These are phyloP conservation scores for Penicillium sp. DNA, from an alignment of 2,329 filamentous ascomycete species.

Conservation along the genomic window DNA sequence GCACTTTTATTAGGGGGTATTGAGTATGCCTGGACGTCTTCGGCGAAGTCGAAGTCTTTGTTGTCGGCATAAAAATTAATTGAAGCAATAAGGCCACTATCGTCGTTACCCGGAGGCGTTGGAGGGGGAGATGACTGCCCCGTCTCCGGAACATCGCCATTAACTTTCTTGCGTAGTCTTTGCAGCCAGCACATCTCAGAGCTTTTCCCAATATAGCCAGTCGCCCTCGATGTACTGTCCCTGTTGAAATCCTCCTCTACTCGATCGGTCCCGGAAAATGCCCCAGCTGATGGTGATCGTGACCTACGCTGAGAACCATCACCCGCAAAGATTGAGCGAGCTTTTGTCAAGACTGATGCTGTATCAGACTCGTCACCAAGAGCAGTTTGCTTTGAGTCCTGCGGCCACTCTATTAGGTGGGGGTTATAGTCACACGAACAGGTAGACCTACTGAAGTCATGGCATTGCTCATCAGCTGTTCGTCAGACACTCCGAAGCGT, in stretches of 20 bases:
- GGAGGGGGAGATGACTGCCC: constrained; percentile 26
- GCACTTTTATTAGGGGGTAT: constrained; percentile 37
- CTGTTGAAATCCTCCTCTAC: constrained; percentile 43
- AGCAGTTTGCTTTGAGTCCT: constrained; percentile 14
- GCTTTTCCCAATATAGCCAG: constrained; percentile 42
- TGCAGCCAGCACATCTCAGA: constrained; percentile 46
- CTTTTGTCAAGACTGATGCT: constrained; percentile 14
- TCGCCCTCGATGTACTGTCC: constrained; percentile 34
- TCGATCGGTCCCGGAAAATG: constrained; percentile 36
- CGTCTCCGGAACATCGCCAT: constrained; percentile 22
- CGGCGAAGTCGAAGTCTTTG: constrained; percentile 31
- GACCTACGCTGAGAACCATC: constrained; percentile 21
- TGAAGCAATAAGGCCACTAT: constrained; percentile 25
- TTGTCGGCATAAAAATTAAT: constrained; percentile 41
- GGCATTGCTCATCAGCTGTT: constrained; percentile 32
- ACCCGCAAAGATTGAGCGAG: constrained; percentile 17
- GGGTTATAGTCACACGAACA: not conserved
- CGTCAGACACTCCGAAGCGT: constrained; percentile 33
- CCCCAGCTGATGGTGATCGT: constrained; percentile 26
- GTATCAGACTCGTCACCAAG: constrained; percentile 20
- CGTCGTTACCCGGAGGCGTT: constrained; percentile 21
- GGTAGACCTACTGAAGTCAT: constrained; percentile 27
- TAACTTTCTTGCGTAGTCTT: constrained; percentile 32
- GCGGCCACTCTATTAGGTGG: constrained; percentile 5
- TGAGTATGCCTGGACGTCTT: constrained; percentile 32